Evolutionary conservation across 1,284 basidiomycete species (phyloP).

Genomic region (Paramarasmius palmivorus): DNA sequence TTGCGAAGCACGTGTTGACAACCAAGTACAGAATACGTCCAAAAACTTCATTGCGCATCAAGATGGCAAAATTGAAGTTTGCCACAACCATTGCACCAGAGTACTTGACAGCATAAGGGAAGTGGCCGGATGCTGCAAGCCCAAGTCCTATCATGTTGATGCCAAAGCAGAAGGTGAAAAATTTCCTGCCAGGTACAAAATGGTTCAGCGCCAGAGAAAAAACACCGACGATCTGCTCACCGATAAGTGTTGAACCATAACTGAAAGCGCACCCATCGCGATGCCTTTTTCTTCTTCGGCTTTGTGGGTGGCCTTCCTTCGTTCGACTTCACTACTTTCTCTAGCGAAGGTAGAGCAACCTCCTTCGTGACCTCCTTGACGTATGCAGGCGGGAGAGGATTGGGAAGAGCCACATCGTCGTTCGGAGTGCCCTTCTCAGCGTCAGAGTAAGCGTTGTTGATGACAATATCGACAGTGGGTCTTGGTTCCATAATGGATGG

Average conservation of each 20-base stretch:
- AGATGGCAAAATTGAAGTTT: slow-evolving; percentile 49
- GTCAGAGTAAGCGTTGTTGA: no score
- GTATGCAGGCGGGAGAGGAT: no score
- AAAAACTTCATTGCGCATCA: slow-evolving; percentile 58
- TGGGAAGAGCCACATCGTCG: no score
- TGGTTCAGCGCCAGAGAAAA: neutral
- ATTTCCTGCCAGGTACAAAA: slow-evolving; percentile 46
- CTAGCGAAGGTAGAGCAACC: no score
- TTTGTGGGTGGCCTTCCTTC: no score
- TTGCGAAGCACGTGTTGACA: slow-evolving; percentile 59
- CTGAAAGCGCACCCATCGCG: slow-evolving; percentile 56
- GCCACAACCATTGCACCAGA: slow-evolving; percentile 65
- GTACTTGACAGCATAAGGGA: slow-evolving; percentile 59
- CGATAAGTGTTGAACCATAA: slow-evolving; percentile 75
- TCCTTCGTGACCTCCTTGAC: no score
- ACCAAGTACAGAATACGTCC: slow-evolving; percentile 54
- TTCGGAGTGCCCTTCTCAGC: no score
- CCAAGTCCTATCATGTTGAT: slow-evolving; percentile 63
- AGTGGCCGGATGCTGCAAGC: slow-evolving; percentile 64
- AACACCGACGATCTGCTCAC: slow-evolving; percentile 28
- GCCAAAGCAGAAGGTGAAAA: slow-evolving; percentile 58
- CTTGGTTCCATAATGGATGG: no score
- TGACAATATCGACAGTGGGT: no score
- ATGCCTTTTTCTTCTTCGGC: slow-evolving; percentile 39
- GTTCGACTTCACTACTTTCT: no score